Conservation (phyloP, 2,329 filamentous ascomycete genomes). For the Aureobasidium leucospermi region DNA sequence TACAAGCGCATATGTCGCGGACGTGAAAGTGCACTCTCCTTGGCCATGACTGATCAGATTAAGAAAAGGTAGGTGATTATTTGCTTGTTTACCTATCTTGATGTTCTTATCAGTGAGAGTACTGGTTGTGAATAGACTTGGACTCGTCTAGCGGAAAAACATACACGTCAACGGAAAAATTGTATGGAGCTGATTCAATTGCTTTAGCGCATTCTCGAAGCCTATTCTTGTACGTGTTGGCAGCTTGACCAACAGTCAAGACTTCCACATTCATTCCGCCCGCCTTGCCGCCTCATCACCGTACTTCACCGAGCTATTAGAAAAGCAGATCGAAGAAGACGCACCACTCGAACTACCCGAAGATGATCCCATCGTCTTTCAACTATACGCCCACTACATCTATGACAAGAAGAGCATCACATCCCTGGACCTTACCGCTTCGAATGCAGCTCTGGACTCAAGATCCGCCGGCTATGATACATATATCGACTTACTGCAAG, state of each 20-base stretch:
- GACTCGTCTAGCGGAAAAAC: too few species aligned
- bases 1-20: slow-evolving; percentile 14
- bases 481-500: slow-evolving; percentile 11
- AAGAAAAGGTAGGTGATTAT: slow-evolving; percentile 4
- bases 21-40: slow-evolving; percentile 8
- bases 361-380: slow-evolving; percentile 10
- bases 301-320: slow-evolving; percentile 4
- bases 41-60: slow-evolving; percentile 7
- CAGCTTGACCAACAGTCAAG: slow-evolving; percentile 5
- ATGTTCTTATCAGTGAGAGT: not conserved
- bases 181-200: not conserved
- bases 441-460: not conserved
- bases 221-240: slow-evolving; percentile 11
- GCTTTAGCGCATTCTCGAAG: slow-evolving; percentile 3
- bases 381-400: slow-evolving; percentile 13
- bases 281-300: slow-evolving; percentile 3
- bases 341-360: slow-evolving; percentile 4
- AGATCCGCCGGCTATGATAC: slow-evolving; percentile 8
- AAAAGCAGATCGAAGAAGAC: slow-evolving; percentile 1
- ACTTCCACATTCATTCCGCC: slow-evolving; percentile 10
- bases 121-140: too few species aligned
- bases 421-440: not conserved
- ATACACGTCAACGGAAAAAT: not conserved
- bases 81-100: not conserved
- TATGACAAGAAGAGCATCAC: slow-evolving; percentile 11